Evolutionary conservation across 202 grass and related monocot species (phyloP), one percentile per base, ranked within the genome.

Genomic region (Cymbopogon flexuosus): DNA sequence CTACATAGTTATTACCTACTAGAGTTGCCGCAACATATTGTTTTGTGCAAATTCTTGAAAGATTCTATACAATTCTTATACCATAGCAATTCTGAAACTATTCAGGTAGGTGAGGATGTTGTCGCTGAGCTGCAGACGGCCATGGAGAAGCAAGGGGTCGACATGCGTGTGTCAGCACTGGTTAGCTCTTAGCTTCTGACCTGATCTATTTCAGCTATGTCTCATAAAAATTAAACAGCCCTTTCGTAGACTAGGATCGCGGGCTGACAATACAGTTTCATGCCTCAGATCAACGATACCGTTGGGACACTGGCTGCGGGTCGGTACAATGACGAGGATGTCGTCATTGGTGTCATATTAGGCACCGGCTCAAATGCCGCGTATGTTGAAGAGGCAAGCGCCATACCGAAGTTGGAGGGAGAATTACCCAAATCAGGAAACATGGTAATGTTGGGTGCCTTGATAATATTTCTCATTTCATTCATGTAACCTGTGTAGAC

Each of bases 291-390:
- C 14, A 94, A 98, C 14, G 95, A 98, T 46, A 94, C 92, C 0
- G 88, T 94, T 0, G 92, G 95, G 68, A 98, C 92, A 37, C 37
- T 98, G 72, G 92, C 90, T 16, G 83, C 84, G 0, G 92, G 95
- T 3, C 84, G 85, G 33, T 98, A 98, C 70, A 77, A 95, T 1
- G 88, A 98, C 0, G 64, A 84, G 30, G 87, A 95, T 72, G 83
- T 85, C 0, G 78, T 91, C 30, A 68, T 84, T 1, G 88, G 85
- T 15, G 77, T 95, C 29, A 93, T 94, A 70, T 33, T 98, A 57
- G 95, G 92, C 23, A 98, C 92, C 0, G 95, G 92, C 37, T 93
- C 82, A 6, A 98, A 98, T 67, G 95, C 95, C 0, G 85, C 85
- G 12, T 98, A 98, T 22, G 77, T 98, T 0, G 96, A 95, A 49